A percentile compares a stretch with the other conserved stretches of the same genome.
phyloP scores from a whole-genome alignment of 2,329 filamentous ascomycete species.

The Calonectria pseudoturangicola region DNA sequence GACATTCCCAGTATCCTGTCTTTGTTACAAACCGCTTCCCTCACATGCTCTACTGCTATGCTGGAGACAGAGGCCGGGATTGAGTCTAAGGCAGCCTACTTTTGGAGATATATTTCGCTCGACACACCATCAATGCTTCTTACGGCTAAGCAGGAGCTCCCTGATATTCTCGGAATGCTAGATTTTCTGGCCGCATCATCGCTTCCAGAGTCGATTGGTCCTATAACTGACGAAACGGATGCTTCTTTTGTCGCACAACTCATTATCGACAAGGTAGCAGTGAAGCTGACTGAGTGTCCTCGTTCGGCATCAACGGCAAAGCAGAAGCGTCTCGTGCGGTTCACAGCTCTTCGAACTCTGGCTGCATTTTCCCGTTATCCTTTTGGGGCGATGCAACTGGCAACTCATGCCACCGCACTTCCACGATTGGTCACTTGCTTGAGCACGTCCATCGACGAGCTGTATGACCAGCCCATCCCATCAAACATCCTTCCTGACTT shows the following conservation, averaged over 20 bases:
- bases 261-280: slow-evolving; percentile 78
- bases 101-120: slow-evolving; percentile 81
- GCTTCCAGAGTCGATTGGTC: slow-evolving; percentile 78
- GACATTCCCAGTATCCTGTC: slow-evolving; percentile 78
- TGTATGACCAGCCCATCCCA: slow-evolving; percentile 76
- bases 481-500: slow-evolving; percentile 61
- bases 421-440: slow-evolving; percentile 83
- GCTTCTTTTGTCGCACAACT: slow-evolving; percentile 64
- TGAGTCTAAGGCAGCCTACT: slow-evolving; percentile 62
- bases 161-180: slow-evolving; percentile 79
- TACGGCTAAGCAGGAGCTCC: slow-evolving; percentile 77
- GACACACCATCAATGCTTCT: slow-evolving; percentile 81
- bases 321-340: slow-evolving; percentile 65
- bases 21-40: slow-evolving; percentile 78
- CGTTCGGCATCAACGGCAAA: slow-evolving; percentile 59
- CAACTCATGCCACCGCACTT: slow-evolving; percentile 80
- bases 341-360: slow-evolving; percentile 72
- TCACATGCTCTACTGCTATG: slow-evolving; percentile 72
- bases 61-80: slow-evolving; percentile 56
- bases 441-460: slow-evolving; percentile 79
- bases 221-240: slow-evolving; percentile 70
- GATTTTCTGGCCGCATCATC: slow-evolving; percentile 80
- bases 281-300: slow-evolving; percentile 76
- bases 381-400: slow-evolving; percentile 79
- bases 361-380: slow-evolving; percentile 77